A percentile compares a stretch with the other conserved stretches of the same genome.
phyloP scores from a whole-genome alignment of 148 eudicot species.

The Fallopia convolvulus region DNA sequence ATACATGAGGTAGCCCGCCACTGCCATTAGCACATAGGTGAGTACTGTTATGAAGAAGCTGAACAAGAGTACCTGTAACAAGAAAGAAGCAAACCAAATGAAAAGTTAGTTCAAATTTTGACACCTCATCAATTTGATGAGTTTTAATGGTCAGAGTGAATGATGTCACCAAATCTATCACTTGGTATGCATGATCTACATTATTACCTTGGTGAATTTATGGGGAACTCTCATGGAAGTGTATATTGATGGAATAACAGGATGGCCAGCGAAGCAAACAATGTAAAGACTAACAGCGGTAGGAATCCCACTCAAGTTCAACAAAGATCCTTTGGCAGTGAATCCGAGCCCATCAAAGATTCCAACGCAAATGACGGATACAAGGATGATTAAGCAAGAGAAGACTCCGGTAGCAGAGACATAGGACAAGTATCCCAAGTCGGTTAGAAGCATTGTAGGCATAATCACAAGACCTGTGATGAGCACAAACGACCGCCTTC shows the following conservation, averaged over 20 bases:
- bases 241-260: slow-evolving; percentile 26
- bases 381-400: slow-evolving; percentile 22
- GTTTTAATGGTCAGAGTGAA: background rate
- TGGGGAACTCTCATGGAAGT: slow-evolving; percentile 20
- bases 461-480: slow-evolving; percentile 20
- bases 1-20: slow-evolving; percentile 25
- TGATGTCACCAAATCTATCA: background rate
- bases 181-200: background rate
- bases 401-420: slow-evolving; percentile 32
- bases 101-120: background rate
- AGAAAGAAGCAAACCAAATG: background rate
- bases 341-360: slow-evolving; percentile 22
- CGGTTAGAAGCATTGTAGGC: slow-evolving; percentile 24
- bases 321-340: slow-evolving; percentile 11
- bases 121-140: background rate
- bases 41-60: slow-evolving; percentile 23
- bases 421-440: slow-evolving; percentile 23
- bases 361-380: slow-evolving; percentile 21
- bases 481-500: slow-evolving; percentile 19
- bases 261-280: slow-evolving; percentile 34
- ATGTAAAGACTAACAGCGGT: slow-evolving; percentile 24
- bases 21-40: slow-evolving; percentile 19
- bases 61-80: slow-evolving; percentile 20
- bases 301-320: slow-evolving; percentile 16
- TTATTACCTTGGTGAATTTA: slow-evolving; percentile 25